Conservation (phyloP, 1,139 yeast species). For the Yamadazyma triangularis region DNA sequence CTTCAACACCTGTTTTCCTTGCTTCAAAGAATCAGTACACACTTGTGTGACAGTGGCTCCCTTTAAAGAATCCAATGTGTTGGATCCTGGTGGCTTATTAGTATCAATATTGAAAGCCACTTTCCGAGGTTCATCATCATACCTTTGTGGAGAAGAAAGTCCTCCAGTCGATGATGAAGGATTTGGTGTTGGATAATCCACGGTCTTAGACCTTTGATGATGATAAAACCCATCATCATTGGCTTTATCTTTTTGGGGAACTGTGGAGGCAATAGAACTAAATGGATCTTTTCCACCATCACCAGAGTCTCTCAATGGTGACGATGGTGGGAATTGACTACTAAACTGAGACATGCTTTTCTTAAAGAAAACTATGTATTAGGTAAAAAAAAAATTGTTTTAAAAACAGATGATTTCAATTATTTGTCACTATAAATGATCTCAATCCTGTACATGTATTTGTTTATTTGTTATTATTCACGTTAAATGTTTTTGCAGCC, state of each 20-base stretch:
- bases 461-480: background rate
- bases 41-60: background rate
- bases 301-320: slow-evolving; percentile 43
- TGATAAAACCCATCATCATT: background rate
- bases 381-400: too few species aligned
- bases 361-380: background rate
- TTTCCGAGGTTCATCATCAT: slow-evolving; percentile 7
- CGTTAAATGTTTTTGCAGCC: slow-evolving; percentile 6
- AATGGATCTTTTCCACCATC: slow-evolving; percentile 3
- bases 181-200: slow-evolving; percentile 47
- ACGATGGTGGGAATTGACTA: slow-evolving; percentile 58
- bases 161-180: slow-evolving; percentile 52
- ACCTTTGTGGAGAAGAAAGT: slow-evolving; percentile 34
- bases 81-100: slow-evolving; percentile 3
- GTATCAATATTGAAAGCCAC: slow-evolving; percentile 11
- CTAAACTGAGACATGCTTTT: slow-evolving; percentile 4
- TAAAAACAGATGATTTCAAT: too few species aligned
- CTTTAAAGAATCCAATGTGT: background rate
- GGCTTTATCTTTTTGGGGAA: slow-evolving; percentile 2
- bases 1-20: background rate
- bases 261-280: background rate
- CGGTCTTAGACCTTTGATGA: slow-evolving; percentile 22
- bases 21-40: slow-evolving; percentile 1
- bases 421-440: too few species aligned
- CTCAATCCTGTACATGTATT: too few species aligned